A percentile compares a stretch with the other conserved stretches of the same genome.
These are phyloP conservation scores for Thermochaetoides dissita DNA, from an alignment of 2,329 filamentous ascomycete species.

Conservation along the genomic window DNA sequence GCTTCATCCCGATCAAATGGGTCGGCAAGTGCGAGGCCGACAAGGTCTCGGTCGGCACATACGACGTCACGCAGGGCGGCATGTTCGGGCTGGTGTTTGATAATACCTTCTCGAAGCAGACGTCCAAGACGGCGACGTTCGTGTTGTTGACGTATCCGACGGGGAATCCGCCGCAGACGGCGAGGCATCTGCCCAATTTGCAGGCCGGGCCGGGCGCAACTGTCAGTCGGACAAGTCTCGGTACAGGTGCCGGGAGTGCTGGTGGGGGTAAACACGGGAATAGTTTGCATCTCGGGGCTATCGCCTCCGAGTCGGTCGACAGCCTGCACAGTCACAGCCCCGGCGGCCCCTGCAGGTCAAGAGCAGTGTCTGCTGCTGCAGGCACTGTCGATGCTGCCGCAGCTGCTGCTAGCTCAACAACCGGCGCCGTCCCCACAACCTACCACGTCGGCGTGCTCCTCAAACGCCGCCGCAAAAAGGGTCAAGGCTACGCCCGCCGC, in stretches of 20 bases:
- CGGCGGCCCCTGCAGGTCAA: constrained; percentile 20
- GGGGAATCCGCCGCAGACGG: constrained; percentile 60
- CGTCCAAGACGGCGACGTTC: constrained; percentile 88
- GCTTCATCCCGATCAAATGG: constrained; percentile 65
- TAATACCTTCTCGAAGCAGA: constrained; percentile 95
- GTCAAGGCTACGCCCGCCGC: constrained; percentile 80
- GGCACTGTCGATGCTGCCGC: constrained; percentile 22
- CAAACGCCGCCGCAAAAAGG: constrained; percentile 84
- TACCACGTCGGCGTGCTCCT: constrained; percentile 75
- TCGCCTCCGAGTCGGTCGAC: constrained; percentile 42
- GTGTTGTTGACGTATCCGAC: constrained; percentile 90
- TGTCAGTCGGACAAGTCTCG: constrained; percentile 37
- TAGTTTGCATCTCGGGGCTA: constrained; percentile 31
- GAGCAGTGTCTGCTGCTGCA: constrained; percentile 37
- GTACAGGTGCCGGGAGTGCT: too few species aligned
- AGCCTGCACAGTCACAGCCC: constrained; percentile 42
- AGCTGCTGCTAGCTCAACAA: constrained; percentile 5
- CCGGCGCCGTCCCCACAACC: constrained; percentile 31
- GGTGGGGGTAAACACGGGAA: constrained; percentile 24
- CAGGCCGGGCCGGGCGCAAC: constrained; percentile 26
- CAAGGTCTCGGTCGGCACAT: constrained; percentile 81
- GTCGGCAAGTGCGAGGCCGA: constrained; percentile 91
- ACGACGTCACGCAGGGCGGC: constrained; percentile 70
- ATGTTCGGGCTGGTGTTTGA: constrained; percentile 97
- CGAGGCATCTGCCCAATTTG: constrained; percentile 52